Base-by-base conservation (phyloP, 345 rosid species). In the Trapa incisa region DNA sequence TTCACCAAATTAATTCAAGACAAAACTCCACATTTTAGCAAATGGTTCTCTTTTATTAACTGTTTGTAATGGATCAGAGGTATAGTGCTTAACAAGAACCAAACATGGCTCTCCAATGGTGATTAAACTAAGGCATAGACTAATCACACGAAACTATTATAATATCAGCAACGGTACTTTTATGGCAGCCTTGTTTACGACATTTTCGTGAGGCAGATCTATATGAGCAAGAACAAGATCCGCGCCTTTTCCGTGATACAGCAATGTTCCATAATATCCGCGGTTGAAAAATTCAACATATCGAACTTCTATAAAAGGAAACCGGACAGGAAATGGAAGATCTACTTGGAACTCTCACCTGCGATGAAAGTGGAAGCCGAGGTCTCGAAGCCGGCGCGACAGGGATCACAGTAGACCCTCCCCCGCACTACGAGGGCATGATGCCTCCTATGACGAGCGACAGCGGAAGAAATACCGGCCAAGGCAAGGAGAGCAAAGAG, bases 381-480 rank as follows among this genome's bases (percentile, higher is more conserved):
- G 69, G 94, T 90, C 78, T 93, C 97, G 64, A 88, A 93, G 58
- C 97, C 97, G 78, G 84, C 88, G 6, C 73, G 87, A 81, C 98
- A 93, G 33, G 82, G 71, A 67, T 93, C 97, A 71, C 98, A 93
- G 81, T 69, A 87, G 52, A 93, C 95, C 67, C 64, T 71, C 1
- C 98, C 98, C 39, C 67, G 69, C 3, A 93, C 88, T 5, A 66
- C 35, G 67, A 81, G 84, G 0, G 92, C 29, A 22, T 22, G 97
- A 61, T 68, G 72, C 66, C 73, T 75, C 66, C 73, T 65, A 1
- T 84, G 86, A 13, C 89, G 75, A 37, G 87, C 84, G 67, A 64
- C 61, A 47, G 74, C 80, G 6, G 43, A 4, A 8, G 43, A 4
- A 8, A 92, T 73, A 50, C 79, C 84, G n/a, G 86, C 85, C 4